Conservation (phyloP, 2,329 filamentous ascomycete genomes). For the Ophiocordyceps camponoti-rufipedis region DNA sequence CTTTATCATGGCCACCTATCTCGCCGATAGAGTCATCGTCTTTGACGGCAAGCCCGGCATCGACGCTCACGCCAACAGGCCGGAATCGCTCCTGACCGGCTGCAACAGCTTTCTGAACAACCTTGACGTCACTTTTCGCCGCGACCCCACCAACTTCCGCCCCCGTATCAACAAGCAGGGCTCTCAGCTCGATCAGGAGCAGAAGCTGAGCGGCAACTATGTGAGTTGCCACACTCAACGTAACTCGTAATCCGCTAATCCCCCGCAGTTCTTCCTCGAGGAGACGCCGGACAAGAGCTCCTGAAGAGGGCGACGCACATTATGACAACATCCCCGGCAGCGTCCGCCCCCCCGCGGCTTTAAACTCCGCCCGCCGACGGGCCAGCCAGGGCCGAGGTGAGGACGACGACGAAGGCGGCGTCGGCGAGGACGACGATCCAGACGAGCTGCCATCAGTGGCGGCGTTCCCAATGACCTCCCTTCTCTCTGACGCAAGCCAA, state of each 20-base stretch:
- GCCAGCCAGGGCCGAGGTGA: conserved; percentile 11
- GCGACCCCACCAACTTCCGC: conserved; percentile 88
- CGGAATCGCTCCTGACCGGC: conserved; percentile 82
- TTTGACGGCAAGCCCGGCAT: conserved; percentile 90
- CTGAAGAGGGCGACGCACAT: conserved; percentile 34
- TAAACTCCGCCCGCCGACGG: conserved; percentile 20
- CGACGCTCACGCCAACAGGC: conserved; percentile 70
- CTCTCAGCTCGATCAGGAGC: conserved; percentile 93
- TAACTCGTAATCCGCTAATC: background rate
- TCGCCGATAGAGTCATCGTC: conserved; percentile 89
- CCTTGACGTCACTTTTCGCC: conserved; percentile 94
- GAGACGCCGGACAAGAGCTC: conserved; percentile 39
- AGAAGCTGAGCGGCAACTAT: conserved; percentile 87
- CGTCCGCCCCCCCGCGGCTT: conserved; percentile 24
- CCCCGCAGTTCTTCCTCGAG: conserved; percentile 75
- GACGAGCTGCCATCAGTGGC: conserved; percentile 39
- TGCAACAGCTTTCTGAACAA: conserved; percentile 97
- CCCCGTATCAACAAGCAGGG: conserved; percentile 97
- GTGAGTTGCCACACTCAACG: conserved; percentile 29
- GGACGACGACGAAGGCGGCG: conserved; percentile 26
- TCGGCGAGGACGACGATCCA: conserved; percentile 47
- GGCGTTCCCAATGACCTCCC: conserved; percentile 40
- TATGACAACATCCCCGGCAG: conserved; percentile 13
- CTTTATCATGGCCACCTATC: conserved; percentile 80
- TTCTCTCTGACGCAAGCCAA: background rate